phyloP scores from a whole-genome alignment of 1,284 basidiomycete genomes.

The Leccinum cinnamomeum region DNA sequence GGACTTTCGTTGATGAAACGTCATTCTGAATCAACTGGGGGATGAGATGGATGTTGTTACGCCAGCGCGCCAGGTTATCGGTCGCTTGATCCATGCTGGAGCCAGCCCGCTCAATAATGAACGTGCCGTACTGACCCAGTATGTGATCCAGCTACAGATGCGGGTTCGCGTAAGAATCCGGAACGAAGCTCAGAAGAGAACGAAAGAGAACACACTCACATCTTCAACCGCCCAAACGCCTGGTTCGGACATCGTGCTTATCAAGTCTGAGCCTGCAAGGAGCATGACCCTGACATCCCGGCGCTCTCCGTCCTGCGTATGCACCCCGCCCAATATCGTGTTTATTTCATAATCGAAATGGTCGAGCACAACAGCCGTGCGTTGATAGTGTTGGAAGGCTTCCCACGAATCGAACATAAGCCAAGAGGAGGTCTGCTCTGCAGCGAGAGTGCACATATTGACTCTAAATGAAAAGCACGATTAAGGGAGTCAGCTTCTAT shows the following conservation, averaged over 20 bases:
- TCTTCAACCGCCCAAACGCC: slow-evolving; percentile 97
- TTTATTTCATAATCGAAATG: slow-evolving; percentile 96
- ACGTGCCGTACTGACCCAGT: slow-evolving; percentile 89
- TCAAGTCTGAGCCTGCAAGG: slow-evolving; percentile 95
- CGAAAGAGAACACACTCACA: slow-evolving; percentile 48
- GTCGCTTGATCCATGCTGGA: slow-evolving; percentile 87
- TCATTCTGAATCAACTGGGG: slow-evolving; percentile 98
- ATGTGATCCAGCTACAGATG: slow-evolving; percentile 85
- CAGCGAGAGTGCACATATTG: slow-evolving; percentile 85
- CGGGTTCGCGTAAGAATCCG: slow-evolving; percentile 18
- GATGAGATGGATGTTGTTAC: slow-evolving; percentile 91
- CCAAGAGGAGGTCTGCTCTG: slow-evolving; percentile 77
- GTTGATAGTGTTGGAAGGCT: slow-evolving; percentile 90
- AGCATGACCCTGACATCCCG: slow-evolving; percentile 83
- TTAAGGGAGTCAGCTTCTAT: slow-evolving; percentile 19
- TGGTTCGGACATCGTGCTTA: slow-evolving; percentile 98
- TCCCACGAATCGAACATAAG: slow-evolving; percentile 98
- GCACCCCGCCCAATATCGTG: slow-evolving; percentile 70
- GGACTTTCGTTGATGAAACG: slow-evolving; percentile 93
- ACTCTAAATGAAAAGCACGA: slow-evolving; percentile 49
- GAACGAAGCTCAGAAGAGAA: slow-evolving; percentile 10
- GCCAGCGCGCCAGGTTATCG: slow-evolving; percentile 74
- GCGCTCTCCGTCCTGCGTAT: slow-evolving; percentile 62
- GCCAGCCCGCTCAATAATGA: slow-evolving; percentile 95
- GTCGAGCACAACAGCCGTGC: slow-evolving; percentile 94